phyloP scores from a whole-genome alignment of 306 rosid species.

The Castanospermum australe region DNA sequence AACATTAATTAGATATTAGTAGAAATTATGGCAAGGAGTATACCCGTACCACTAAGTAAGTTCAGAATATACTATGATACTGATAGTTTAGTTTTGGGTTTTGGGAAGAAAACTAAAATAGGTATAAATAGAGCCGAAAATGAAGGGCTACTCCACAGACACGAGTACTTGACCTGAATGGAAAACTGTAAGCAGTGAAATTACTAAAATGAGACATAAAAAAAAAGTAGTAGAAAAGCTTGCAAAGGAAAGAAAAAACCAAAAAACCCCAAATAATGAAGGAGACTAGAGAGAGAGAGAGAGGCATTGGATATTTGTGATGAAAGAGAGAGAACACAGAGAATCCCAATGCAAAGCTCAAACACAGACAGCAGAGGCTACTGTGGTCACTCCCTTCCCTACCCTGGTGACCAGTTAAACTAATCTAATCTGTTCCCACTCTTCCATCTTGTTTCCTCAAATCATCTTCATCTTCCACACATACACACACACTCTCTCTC shows the following conservation, averaged over 20 bases:
- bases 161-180: neutral
- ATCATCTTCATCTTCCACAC: neutral
- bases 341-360: conserved; percentile 66
- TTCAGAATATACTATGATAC: neutral
- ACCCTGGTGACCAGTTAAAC: conserved; percentile 44
- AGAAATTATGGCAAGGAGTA: conserved; percentile 1
- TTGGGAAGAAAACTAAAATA: neutral
- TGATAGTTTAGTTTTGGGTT: neutral
- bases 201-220: neutral
- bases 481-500: neutral
- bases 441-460: too few relatives aligned
- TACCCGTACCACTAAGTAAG: neutral
- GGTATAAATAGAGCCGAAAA: neutral
- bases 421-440: conserved; percentile 31
- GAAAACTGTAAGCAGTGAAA: neutral
- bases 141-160: neutral
- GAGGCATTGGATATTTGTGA: conserved; percentile 59
- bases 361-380: conserved; percentile 60
- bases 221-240: conserved; percentile 14
- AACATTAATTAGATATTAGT: neutral
- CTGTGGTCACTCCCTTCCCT: conserved; percentile 45
- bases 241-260: neutral
- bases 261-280: conserved; percentile 51
- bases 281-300: conserved; percentile 35
- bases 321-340: conserved; percentile 47